Evolutionary conservation across 164 flowering plant species (phyloP).

Genomic region (Magnolia changhungtana): DNA sequence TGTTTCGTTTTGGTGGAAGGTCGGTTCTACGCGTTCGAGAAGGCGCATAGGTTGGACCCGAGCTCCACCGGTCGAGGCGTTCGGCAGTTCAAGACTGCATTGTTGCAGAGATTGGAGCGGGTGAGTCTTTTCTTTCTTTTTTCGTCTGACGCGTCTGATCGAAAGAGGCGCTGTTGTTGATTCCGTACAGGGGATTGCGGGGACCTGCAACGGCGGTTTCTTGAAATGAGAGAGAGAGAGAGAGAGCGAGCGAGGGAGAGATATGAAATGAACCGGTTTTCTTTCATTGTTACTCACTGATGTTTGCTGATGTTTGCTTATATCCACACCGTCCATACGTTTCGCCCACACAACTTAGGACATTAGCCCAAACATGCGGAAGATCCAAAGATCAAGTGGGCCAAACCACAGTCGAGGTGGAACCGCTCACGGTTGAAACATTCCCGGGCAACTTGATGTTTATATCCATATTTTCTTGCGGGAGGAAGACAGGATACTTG

Average conservation of each 20-base stretch:
- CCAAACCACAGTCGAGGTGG: too few species aligned
- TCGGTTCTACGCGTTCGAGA: constrained; percentile 94
- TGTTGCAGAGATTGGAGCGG: constrained; percentile 80
- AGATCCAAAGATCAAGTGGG: too few species aligned
- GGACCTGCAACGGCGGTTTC: not conserved
- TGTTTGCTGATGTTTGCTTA: too few species aligned
- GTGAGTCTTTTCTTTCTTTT: constrained; percentile 28
- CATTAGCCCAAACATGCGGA: too few species aligned
- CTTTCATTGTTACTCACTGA: not conserved
- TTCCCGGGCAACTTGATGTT: too few species aligned
- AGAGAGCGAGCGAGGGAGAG: not conserved
- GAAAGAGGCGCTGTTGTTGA: not conserved
- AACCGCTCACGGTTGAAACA: too few species aligned
- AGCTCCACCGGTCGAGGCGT: constrained; percentile 94
- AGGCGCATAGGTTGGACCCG: constrained; percentile 86
- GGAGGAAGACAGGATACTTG: too few species aligned
- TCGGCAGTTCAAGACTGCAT: constrained; percentile 83
- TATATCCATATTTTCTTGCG: too few species aligned
- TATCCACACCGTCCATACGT: too few species aligned
- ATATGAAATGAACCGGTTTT: not conserved
- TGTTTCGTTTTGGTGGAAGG: constrained; percentile 36
- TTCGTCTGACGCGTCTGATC: not conserved
- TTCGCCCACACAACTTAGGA: too few species aligned
- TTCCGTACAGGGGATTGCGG: not conserved
- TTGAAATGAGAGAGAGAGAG: not conserved